A percentile compares a stretch with the other conserved stretches of the same genome.
Evolutionary conservation across 371 early-diverging fungal species (phyloP).

Genomic region (Globomyces sp.): DNA sequence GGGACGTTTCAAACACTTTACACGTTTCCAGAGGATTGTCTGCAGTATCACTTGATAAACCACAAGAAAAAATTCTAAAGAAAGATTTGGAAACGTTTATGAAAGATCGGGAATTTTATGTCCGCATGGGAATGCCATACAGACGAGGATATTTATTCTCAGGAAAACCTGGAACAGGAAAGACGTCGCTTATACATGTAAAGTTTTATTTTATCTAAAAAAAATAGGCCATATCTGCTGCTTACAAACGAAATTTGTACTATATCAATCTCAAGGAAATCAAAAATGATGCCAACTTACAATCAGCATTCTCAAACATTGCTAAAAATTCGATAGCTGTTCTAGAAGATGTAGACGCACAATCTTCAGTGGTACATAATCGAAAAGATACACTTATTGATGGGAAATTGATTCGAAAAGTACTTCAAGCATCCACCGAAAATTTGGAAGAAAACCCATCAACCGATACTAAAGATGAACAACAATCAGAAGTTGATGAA

Average conservation of each 20-base stretch:
- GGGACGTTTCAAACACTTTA: slow-evolving; percentile 28
- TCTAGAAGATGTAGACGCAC: slow-evolving; percentile 86
- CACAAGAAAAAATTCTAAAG: slow-evolving; percentile 44
- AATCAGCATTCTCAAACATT: slow-evolving; percentile 63
- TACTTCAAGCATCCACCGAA: not conserved
- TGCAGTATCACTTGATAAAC: slow-evolving; percentile 52
- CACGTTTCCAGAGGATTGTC: slow-evolving; percentile 31
- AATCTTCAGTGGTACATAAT: slow-evolving; percentile 46
- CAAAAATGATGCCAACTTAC: slow-evolving; percentile 62
- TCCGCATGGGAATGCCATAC: slow-evolving; percentile 64
- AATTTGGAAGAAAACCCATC: not conserved
- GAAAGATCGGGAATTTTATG: slow-evolving; percentile 54
- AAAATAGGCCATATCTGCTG: slow-evolving; percentile 59
- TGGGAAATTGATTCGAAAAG: slow-evolving; percentile 8
- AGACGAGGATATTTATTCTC: slow-evolving; percentile 73
- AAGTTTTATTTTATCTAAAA: no score
- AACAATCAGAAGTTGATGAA: slow-evolving; percentile 12
- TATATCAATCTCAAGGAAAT: slow-evolving; percentile 69
- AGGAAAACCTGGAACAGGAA: slow-evolving; percentile 84
- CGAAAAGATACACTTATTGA: slow-evolving; percentile 19
- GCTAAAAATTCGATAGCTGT: slow-evolving; percentile 78
- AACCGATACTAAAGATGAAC: not conserved
- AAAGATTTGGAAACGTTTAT: slow-evolving; percentile 51
- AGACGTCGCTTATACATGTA: slow-evolving; percentile 75
- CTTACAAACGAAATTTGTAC: slow-evolving; percentile 67